Percentiles rank a stretch among this genome's conserved stretches.
phyloP scores from a whole-genome alignment of 176 grass and related monocot genomes.

The sorghum (Sorghum bicolor) region DNA sequence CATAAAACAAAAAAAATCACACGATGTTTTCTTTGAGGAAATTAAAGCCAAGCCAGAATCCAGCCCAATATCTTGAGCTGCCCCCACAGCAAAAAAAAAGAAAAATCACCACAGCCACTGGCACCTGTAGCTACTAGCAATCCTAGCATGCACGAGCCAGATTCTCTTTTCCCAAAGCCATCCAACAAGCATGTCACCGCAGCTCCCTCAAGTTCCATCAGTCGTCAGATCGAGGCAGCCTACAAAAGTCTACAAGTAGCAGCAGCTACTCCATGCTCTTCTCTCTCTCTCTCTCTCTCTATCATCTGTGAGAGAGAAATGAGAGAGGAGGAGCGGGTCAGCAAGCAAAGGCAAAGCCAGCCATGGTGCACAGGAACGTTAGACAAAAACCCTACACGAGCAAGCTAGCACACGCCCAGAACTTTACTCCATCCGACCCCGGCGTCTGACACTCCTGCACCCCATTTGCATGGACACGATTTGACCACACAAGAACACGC shows the following conservation, averaged over 20 bases:
- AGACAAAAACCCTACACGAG: conserved; percentile 66
- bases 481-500: conserved; percentile 67
- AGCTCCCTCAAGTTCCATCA: conserved; percentile 49
- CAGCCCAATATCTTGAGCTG: conserved; percentile 7
- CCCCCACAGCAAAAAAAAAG: conserved; percentile 17
- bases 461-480: conserved; percentile 96
- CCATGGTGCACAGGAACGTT: conserved; percentile 34
- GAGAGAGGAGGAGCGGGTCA: not conserved
- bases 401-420: conserved; percentile 15
- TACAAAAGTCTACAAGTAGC: conserved; percentile 36
- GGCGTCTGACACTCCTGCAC: conserved; percentile 60
- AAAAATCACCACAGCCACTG: conserved; percentile 3
- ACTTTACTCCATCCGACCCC: conserved; percentile 51
- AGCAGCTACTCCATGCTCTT: conserved; percentile 11
- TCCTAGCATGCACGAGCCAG: conserved; percentile 37
- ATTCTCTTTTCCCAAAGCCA: conserved; percentile 49
- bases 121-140: conserved; percentile 5
- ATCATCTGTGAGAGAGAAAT: too few species aligned
- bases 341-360: not conserved
- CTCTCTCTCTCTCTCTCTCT: not conserved
- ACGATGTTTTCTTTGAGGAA: not conserved
- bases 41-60: conserved; percentile 12
- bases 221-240: conserved; percentile 18
- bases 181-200: conserved; percentile 27
- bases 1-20: too few species aligned